Evolutionary conservation across 306 rosid genomes (phyloP), one percentile per base, ranked within the genome.

Genomic region (Cicer arietinum): DNA sequence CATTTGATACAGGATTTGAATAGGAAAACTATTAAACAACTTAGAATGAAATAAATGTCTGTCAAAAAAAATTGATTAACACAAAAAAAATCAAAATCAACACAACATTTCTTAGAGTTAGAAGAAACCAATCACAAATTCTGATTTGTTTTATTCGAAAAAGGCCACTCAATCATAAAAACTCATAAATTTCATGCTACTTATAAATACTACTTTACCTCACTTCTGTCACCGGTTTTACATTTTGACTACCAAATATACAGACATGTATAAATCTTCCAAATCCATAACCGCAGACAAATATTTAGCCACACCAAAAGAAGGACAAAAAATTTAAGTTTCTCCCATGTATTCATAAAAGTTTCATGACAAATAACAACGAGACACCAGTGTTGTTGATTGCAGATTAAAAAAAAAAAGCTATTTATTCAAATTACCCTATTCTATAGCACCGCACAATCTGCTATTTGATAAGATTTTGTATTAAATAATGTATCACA

Each of bases 181-280:
- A 57, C 40, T 67, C 65, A 76, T 51, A 10, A 67, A 56, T 6
- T 56, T 61, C 61, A 17, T 39, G 72, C 66, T 39, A 62, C 65
- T 35, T 30, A 70, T 50, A 9, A 61, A 50, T 39, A n/a, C 58
- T 1, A 37, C 63, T 12, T 12, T 45, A 20, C 30, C 73, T 69
- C 57, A 43, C 10, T 30, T 47, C 18, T 10, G 66, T 75, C 57
- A 43, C 17, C 22, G 10, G 48, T 51, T 68, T 16, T 62, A 52
- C 14, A 61, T 59, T 40, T 58, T 6, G 22, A 68, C 68, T 16
- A 61, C 39, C 57, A 51, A 60, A 64, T 42, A 44, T 10, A 10
- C 8, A 60, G 25, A 67, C 16, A 14, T 56, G 11, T 69, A 13
- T 3, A 25, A 51, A 3, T 9, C 20, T 40, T 66, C 17, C 54